These are phyloP conservation scores for Phytophthora fragariaefolia DNA, from an alignment of 352 stramenopile species.

Conservation along the genomic window DNA sequence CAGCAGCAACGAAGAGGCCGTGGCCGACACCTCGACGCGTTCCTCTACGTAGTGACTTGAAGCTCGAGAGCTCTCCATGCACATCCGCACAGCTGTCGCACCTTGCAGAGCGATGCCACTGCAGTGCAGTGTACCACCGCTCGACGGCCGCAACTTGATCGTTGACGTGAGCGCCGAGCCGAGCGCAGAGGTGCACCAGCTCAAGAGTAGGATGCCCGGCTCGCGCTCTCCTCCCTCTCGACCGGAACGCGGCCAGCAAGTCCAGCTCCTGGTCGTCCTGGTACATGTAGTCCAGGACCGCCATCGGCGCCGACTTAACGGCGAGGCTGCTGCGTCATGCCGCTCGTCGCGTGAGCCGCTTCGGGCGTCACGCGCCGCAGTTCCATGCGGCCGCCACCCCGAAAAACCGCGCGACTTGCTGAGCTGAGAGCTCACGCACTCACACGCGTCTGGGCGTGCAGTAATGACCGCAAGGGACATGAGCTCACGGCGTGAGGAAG, in stretches of 20 bases:
- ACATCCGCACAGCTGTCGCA: slow-evolving; percentile 6
- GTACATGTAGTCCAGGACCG: too few relatives aligned
- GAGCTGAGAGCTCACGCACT: background rate
- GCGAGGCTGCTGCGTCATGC: slow-evolving; percentile 17
- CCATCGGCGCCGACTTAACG: slow-evolving; percentile 3
- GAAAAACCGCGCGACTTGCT: slow-evolving; percentile 21
- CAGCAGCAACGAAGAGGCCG: background rate
- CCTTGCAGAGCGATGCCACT: background rate
- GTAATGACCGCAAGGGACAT: slow-evolving; percentile 32
- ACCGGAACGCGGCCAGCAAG: background rate
- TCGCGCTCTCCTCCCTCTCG: background rate
- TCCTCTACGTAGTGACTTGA: slow-evolving; percentile 20
- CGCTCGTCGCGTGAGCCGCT: slow-evolving; percentile 9
- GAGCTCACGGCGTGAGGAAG: slow-evolving; percentile 20
- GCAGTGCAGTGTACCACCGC: too few relatives aligned
- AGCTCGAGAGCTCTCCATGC: background rate
- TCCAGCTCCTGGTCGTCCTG: too few relatives aligned
- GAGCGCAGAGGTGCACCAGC: slow-evolving; percentile 16
- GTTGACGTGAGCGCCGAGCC: slow-evolving; percentile 8
- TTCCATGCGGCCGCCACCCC: slow-evolving; percentile 24
- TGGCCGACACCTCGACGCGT: background rate
- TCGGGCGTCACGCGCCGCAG: slow-evolving; percentile 2
- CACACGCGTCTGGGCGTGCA: slow-evolving; percentile 9
- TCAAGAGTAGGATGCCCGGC: slow-evolving; percentile 2
- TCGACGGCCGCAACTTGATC: background rate